A percentile compares a stretch with the other conserved stretches of the same genome.
These are phyloP conservation scores for Pleurotus eryngii DNA, from an alignment of 768 basidiomycete genomes.

Conservation along the genomic window DNA sequence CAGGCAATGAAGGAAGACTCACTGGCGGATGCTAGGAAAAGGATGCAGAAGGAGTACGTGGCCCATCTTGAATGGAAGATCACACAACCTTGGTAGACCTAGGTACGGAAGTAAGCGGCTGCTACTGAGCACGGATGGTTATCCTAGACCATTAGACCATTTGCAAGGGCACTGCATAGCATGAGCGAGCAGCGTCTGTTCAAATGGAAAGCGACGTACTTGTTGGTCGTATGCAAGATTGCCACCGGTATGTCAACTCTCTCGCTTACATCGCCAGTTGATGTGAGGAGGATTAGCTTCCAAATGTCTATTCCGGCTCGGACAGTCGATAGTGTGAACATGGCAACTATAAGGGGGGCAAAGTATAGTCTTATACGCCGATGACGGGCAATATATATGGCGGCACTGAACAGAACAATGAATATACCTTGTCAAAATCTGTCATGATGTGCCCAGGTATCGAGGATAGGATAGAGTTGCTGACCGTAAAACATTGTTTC, in stretches of 20 bases:
- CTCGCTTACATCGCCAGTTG: not conserved
- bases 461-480: too few relatives aligned
- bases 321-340: not conserved
- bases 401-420: slow-evolving; percentile 1
- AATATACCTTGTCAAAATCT: not conserved
- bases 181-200: too few relatives aligned
- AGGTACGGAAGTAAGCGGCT: not conserved
- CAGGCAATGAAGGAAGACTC: not conserved
- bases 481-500: not conserved
- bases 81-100: not conserved
- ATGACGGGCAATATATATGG: not conserved
- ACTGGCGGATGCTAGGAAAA: not conserved
- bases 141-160: too few relatives aligned
- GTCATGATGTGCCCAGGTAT: too few relatives aligned
- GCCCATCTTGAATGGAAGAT: not conserved
- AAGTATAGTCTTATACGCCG: not conserved
- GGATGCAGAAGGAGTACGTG: not conserved
- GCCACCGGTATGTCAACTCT: not conserved
- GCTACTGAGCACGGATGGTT: too few relatives aligned
- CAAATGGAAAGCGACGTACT: not conserved
- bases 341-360: not conserved
- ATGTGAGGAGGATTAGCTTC: not conserved
- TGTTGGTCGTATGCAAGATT: slow-evolving; percentile 4
- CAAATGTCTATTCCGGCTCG: not conserved
- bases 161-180: not conserved